These are phyloP conservation scores for Zygoascus flipseniorum DNA, from an alignment of 805 yeast genomes.

Conservation along the genomic window DNA sequence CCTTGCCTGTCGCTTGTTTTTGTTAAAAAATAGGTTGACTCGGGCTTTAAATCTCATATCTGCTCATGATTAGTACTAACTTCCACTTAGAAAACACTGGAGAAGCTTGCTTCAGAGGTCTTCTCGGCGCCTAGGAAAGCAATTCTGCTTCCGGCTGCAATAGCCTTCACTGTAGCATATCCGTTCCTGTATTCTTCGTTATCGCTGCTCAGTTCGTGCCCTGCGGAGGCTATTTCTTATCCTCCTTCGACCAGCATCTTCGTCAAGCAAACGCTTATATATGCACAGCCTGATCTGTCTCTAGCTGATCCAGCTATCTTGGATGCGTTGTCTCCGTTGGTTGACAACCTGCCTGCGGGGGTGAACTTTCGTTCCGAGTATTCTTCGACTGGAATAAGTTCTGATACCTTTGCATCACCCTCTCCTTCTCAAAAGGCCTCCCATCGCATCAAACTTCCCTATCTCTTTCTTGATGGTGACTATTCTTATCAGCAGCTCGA, in stretches of 20 bases:
- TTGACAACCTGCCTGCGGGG: neutral
- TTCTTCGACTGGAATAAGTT: neutral
- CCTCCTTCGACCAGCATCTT: constrained; percentile 15
- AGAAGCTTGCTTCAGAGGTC: constrained; percentile 1
- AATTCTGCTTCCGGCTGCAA: constrained; percentile 42
- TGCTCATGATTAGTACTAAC: neutral
- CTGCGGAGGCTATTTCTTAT: constrained; percentile 9
- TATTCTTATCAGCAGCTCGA: neutral
- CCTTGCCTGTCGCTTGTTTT: too few species aligned
- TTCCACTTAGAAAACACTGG: neutral
- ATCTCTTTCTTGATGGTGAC: neutral
- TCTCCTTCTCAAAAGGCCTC: neutral
- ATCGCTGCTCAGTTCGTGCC: constrained; percentile 15
- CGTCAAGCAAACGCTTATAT: constrained; percentile 32
- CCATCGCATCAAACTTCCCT: neutral
- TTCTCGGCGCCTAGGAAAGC: neutral
- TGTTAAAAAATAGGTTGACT: too few species aligned
- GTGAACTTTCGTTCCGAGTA: too few species aligned
- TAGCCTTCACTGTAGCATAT: constrained; percentile 41
- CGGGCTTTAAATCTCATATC: too few species aligned
- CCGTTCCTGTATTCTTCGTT: constrained; percentile 38
- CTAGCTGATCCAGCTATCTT: neutral
- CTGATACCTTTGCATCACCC: neutral
- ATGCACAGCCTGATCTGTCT: constrained; percentile 5
- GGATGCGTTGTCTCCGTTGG: neutral